Conservation (phyloP, 305 asterid genomes). For the Fraxinus floribunda region DNA sequence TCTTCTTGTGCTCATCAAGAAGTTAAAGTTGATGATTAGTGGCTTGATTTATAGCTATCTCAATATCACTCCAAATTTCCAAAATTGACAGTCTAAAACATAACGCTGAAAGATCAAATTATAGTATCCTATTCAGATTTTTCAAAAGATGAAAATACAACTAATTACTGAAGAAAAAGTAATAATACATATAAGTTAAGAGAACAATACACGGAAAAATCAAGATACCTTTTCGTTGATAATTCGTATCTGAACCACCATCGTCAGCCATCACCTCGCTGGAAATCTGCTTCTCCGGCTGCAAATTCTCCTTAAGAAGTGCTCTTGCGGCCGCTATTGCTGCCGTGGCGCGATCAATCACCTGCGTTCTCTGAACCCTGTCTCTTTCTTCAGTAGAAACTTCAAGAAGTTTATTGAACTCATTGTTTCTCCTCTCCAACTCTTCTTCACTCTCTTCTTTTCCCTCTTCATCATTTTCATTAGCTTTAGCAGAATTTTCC, state of each 20-base stretch:
- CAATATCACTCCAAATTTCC: neutral
- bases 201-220: neutral
- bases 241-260: conserved; percentile 30
- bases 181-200: neutral
- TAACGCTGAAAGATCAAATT: neutral
- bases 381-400: conserved; percentile 74
- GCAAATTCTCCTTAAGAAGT: conserved; percentile 55
- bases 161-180: too few species aligned
- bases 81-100: neutral
- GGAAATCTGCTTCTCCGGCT: conserved; percentile 29
- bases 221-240: conserved; percentile 42
- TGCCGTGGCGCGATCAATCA: conserved; percentile 95
- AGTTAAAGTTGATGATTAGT: neutral
- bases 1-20: neutral
- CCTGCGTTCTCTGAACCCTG: conserved; percentile 79
- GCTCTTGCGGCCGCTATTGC: conserved; percentile 86
- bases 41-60: neutral
- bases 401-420: conserved; percentile 71
- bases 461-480: conserved; percentile 16
- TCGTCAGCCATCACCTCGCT: conserved; percentile 14
- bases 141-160: neutral
- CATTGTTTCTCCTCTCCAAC: conserved; percentile 55
- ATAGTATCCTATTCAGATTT: neutral
- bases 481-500: conserved; percentile 28
- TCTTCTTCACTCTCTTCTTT: conserved; percentile 38